A percentile compares a stretch with the other conserved stretches of the same genome.
These are phyloP conservation scores for Oenanthe sinensis DNA, from an alignment of 129 eudicot genomes.

Conservation along the genomic window DNA sequence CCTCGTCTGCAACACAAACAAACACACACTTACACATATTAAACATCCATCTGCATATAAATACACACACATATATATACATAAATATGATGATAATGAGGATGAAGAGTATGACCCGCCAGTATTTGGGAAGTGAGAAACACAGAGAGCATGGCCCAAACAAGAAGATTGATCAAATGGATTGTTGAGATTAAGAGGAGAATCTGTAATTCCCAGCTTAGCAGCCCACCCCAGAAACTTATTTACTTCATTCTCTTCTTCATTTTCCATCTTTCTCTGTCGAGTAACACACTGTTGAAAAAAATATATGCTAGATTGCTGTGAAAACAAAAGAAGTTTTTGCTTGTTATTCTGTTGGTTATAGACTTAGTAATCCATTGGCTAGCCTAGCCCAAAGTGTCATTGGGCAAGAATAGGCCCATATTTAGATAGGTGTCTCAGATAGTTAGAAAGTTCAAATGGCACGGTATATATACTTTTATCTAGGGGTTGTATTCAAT, in stretches of 20 bases:
- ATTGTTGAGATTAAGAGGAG: constrained; percentile 5
- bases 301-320: not conserved
- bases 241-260: constrained; percentile 23
- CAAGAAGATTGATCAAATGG: constrained; percentile 23
- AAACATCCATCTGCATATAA: not conserved
- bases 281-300: not conserved
- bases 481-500: no score
- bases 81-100: not conserved
- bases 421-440: no score
- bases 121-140: constrained; percentile 59
- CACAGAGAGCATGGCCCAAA: constrained; percentile 43
- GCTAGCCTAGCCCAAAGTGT: not conserved
- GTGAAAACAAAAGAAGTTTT: no score
- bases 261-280: constrained; percentile 32
- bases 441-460: no score
- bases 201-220: constrained; percentile 51
- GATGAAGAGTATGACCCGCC: constrained; percentile 48
- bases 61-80: not conserved
- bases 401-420: not conserved
- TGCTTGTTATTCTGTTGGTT: no score
- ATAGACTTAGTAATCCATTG: no score
- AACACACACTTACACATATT: not conserved
- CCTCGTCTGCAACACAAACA: constrained; percentile 64
- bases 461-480: no score
- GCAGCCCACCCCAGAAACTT: constrained; percentile 57